Percentiles rank a stretch among this genome's conserved stretches.
These are phyloP conservation scores for Seminavis robusta DNA, from an alignment of 108 stramenopile genomes.

Conservation along the genomic window DNA sequence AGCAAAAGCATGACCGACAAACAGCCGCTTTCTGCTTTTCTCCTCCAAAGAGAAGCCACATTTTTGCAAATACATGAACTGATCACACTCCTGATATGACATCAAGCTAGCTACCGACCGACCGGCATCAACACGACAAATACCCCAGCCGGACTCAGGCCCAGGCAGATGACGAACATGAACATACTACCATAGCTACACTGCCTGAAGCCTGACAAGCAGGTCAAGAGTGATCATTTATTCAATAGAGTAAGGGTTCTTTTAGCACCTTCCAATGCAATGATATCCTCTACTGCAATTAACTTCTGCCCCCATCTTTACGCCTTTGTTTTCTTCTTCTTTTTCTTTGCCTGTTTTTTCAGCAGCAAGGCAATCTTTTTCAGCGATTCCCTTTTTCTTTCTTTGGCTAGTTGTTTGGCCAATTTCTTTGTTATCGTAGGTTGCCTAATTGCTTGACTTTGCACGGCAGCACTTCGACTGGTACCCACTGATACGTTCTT, in stretches of 20 bases:
- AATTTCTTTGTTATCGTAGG: conserved; percentile 33
- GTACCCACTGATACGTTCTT: conserved; percentile 17
- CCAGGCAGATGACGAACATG: too few relatives aligned
- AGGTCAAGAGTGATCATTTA: too few relatives aligned
- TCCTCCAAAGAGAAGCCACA: background rate
- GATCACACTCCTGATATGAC: too few relatives aligned
- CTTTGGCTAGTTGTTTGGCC: conserved; percentile 17
- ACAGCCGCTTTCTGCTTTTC: too few relatives aligned
- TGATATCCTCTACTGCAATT: background rate
- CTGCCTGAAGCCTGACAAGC: too few relatives aligned
- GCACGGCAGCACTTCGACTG: conserved; percentile 10
- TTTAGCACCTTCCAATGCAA: background rate
- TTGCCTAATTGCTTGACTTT: background rate
- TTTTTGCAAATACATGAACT: too few relatives aligned
- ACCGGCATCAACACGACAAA: too few relatives aligned
- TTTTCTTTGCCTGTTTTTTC: conserved; percentile 11
- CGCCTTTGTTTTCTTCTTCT: background rate
- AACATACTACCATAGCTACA: too few relatives aligned
- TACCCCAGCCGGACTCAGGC: too few relatives aligned
- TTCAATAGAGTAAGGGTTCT: background rate
- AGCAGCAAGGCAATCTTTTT: conserved; percentile 28
- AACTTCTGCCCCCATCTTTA: background rate
- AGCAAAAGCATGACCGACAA: too few relatives aligned
- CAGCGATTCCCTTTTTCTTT: conserved; percentile 21
- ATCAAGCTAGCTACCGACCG: too few relatives aligned